phyloP scores from a whole-genome alignment of 768 basidiomycete genomes.

The Rickenella mellea region DNA sequence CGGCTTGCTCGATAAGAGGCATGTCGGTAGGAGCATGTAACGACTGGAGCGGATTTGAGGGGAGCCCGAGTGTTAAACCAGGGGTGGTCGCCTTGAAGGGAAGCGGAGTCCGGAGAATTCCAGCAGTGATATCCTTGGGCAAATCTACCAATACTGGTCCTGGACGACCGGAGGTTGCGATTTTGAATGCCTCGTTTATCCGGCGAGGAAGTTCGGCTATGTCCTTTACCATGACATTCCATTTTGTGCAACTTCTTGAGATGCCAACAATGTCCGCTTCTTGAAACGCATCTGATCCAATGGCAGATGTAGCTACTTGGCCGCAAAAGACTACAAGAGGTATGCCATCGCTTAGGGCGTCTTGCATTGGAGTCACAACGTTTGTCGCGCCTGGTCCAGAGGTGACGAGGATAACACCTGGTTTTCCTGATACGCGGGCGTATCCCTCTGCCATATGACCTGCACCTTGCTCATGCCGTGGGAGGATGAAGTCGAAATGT shows the following conservation, averaged over 20 bases:
- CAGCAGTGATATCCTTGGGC: constrained; percentile 97
- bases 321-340: constrained; percentile 94
- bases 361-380: constrained; percentile 96
- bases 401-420: constrained; percentile 95
- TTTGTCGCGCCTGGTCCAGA: constrained; percentile 98
- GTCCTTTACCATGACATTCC: constrained; percentile 99
- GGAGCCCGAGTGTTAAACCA: constrained; percentile 63
- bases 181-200: constrained; percentile 99
- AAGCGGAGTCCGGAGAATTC: constrained; percentile 76
- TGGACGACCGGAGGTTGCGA: constrained; percentile 92
- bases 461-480: constrained; percentile 95
- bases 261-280: constrained; percentile 97
- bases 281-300: constrained; percentile 98
- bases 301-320: constrained; percentile 98
- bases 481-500: constrained; percentile 92
- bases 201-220: constrained; percentile 88
- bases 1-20: constrained; percentile 70
- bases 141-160: constrained; percentile 97
- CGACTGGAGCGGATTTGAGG: constrained; percentile 60
- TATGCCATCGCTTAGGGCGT: constrained; percentile 88
- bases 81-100: constrained; percentile 83
- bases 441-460: constrained; percentile 99
- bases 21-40: constrained; percentile 48
- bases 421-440: constrained; percentile 93
- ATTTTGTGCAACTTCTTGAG: constrained; percentile 94